Percentiles rank a stretch among this genome's conserved stretches.
These are phyloP conservation scores for Fusarium citri DNA, from an alignment of 2,329 filamentous ascomycete genomes.

Conservation along the genomic window DNA sequence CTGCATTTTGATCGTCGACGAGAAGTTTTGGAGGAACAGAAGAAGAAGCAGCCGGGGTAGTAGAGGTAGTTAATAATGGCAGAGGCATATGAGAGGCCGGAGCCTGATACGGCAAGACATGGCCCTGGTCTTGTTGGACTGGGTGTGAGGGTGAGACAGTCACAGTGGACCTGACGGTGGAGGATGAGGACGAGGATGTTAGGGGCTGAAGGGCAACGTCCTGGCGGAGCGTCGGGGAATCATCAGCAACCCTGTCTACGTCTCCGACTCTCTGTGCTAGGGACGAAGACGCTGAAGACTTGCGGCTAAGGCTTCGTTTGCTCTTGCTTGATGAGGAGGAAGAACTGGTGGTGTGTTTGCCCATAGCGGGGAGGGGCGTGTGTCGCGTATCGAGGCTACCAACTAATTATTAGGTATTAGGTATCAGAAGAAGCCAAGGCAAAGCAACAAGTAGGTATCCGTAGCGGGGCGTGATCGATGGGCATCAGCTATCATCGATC, in stretches of 20 bases:
- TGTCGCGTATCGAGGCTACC: conserved; percentile 14
- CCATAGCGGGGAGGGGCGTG: conserved; percentile 46
- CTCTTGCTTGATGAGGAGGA: conserved; percentile 36
- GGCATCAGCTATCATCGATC: conserved; percentile 21
- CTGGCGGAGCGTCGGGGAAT: conserved; percentile 45
- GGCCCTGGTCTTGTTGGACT: conserved; percentile 39
- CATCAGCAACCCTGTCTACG: conserved; percentile 44
- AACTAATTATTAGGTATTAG: neutral
- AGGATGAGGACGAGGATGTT: conserved; percentile 43
- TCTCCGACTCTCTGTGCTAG: conserved; percentile 34
- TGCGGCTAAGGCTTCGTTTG: conserved; percentile 40
- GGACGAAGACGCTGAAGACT: conserved; percentile 41
- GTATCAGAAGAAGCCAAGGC: conserved; percentile 7
- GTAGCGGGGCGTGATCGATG: conserved; percentile 28
- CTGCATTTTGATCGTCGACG: conserved; percentile 19
- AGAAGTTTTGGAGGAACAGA: conserved; percentile 1
- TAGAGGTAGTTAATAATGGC: conserved; percentile 39
- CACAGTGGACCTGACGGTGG: conserved; percentile 45
- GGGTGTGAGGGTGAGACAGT: conserved; percentile 44
- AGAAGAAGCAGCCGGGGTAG: conserved; percentile 30
- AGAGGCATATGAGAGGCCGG: conserved; percentile 40
- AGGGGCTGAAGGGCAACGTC: conserved; percentile 51
- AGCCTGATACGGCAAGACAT: conserved; percentile 44
- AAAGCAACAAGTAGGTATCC: neutral
- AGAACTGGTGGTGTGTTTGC: conserved; percentile 37